These are phyloP conservation scores for Sodiomyces alkalinus DNA, from an alignment of 2,329 filamentous ascomycete genomes.

Conservation along the genomic window DNA sequence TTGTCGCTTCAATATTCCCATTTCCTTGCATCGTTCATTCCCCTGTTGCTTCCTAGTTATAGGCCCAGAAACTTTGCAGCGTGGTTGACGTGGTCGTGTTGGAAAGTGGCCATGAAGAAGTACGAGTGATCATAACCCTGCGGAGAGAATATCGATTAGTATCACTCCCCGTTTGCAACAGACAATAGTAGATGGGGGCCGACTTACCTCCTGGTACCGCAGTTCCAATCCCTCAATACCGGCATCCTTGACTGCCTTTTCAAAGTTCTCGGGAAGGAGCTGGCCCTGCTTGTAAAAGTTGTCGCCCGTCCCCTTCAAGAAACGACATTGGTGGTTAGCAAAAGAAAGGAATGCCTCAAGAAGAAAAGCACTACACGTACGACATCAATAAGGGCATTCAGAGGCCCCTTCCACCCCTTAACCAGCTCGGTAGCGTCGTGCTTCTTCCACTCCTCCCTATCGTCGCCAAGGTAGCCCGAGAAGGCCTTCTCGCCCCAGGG, in stretches of 20 bases:
- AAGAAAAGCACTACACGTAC: constrained; percentile 28
- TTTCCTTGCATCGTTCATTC: background rate
- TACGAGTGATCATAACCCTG: constrained; percentile 90
- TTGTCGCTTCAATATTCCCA: constrained; percentile 1
- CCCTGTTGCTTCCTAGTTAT: constrained; percentile 4
- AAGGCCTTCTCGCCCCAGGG: constrained; percentile 97
- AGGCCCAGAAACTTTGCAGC: constrained; percentile 65
- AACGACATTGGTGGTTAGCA: background rate
- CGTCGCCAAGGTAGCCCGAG: constrained; percentile 69
- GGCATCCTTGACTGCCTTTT: constrained; percentile 59
- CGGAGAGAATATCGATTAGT: no score
- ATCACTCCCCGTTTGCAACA: background rate
- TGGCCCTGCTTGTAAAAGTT: constrained; percentile 94
- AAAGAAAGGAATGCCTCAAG: no score
- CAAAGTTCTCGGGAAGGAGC: constrained; percentile 85
- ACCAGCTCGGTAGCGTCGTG: constrained; percentile 89
- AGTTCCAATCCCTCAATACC: constrained; percentile 60
- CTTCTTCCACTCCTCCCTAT: constrained; percentile 64
- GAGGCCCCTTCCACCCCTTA: constrained; percentile 51
- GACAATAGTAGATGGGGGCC: background rate
- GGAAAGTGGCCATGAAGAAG: constrained; percentile 86
- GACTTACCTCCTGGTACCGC: constrained; percentile 60
- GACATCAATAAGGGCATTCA: constrained; percentile 79
- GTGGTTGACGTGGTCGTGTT: constrained; percentile 80
- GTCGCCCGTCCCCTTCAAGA: constrained; percentile 64